These are phyloP conservation scores for Cladosporium sp. DNA, from an alignment of 2,329 filamentous ascomycete species.

Conservation along the genomic window DNA sequence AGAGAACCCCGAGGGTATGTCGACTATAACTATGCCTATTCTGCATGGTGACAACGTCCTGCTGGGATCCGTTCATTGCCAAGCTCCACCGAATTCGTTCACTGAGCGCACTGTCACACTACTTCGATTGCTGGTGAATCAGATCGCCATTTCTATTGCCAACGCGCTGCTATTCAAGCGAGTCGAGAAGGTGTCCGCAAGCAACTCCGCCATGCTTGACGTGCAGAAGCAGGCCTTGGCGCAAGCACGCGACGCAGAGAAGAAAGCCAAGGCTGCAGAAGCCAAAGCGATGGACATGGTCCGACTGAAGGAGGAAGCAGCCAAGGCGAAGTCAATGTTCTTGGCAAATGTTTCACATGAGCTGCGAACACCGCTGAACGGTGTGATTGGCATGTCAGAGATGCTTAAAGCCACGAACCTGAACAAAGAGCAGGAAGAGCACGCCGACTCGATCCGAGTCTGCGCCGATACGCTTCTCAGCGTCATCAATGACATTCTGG, in stretches of 20 bases:
- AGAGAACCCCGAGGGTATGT: conserved; percentile 65
- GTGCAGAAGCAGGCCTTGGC: conserved; percentile 70
- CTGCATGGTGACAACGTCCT: conserved; percentile 66
- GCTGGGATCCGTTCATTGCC: conserved; percentile 70
- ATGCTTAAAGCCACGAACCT: conserved; percentile 56
- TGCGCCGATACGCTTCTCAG: conserved; percentile 54
- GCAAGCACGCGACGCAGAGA: conserved; percentile 68
- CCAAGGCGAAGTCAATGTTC: conserved; percentile 79
- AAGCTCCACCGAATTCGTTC: conserved; percentile 70
- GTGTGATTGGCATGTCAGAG: conserved; percentile 57
- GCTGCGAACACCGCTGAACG: conserved; percentile 54
- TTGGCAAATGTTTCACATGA: conserved; percentile 54
- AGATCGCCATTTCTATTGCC: conserved; percentile 64
- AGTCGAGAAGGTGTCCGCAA: conserved; percentile 71
- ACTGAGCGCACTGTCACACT: conserved; percentile 61
- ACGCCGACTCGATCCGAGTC: conserved; percentile 61
- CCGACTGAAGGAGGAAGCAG: conserved; percentile 76
- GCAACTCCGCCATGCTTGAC: conserved; percentile 73
- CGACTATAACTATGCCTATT: conserved; percentile 77
- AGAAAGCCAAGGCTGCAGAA: conserved; percentile 72
- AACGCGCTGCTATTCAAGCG: conserved; percentile 63
- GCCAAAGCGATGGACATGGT: conserved; percentile 74
- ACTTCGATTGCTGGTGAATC: conserved; percentile 66
- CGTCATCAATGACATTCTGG: conserved; percentile 51
- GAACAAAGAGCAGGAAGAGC: conserved; percentile 56